phyloP scores from a whole-genome alignment of 179 eudicot genomes.

The Heliamphora pulchella region DNA sequence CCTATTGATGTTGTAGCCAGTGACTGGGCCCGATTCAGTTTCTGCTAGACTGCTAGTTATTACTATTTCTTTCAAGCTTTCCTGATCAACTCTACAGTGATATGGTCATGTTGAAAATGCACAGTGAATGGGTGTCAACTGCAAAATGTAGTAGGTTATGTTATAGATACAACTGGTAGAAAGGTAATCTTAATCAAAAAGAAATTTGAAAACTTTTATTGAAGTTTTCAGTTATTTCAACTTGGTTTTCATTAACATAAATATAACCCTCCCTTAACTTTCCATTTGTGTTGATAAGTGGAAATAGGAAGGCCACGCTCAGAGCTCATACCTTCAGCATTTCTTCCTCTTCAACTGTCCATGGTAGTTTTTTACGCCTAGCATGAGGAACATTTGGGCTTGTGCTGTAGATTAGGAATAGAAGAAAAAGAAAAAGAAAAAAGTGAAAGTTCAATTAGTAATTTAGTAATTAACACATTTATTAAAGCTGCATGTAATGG shows the following conservation, averaged over 20 bases:
- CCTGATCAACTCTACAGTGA: neutral
- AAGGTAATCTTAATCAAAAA: neutral
- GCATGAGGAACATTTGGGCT: constrained; percentile 17
- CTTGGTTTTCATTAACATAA: neutral
- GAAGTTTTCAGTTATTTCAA: neutral
- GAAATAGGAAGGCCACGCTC: neutral
- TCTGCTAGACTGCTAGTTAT: neutral
- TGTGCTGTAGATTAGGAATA: constrained; percentile 23
- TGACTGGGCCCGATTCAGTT: neutral
- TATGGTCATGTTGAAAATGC: neutral
- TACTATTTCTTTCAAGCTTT: neutral
- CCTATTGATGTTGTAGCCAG: neutral
- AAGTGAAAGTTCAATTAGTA: constrained; percentile 1
- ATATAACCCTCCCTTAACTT: neutral
- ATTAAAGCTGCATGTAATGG: neutral
- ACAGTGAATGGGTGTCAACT: neutral
- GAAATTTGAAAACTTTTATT: neutral
- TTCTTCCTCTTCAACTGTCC: constrained; percentile 64
- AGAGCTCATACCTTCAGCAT: constrained; percentile 41
- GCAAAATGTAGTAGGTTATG: neutral
- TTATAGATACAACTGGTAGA: neutral
- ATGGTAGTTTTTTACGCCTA: constrained; percentile 38
- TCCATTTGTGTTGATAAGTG: neutral
- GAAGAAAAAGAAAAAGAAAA: neutral
- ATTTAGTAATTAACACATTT: neutral